Evolutionary conservation across 2,329 filamentous ascomycete species (phyloP).

Genomic region (Aspergillus calidoustus): DNA sequence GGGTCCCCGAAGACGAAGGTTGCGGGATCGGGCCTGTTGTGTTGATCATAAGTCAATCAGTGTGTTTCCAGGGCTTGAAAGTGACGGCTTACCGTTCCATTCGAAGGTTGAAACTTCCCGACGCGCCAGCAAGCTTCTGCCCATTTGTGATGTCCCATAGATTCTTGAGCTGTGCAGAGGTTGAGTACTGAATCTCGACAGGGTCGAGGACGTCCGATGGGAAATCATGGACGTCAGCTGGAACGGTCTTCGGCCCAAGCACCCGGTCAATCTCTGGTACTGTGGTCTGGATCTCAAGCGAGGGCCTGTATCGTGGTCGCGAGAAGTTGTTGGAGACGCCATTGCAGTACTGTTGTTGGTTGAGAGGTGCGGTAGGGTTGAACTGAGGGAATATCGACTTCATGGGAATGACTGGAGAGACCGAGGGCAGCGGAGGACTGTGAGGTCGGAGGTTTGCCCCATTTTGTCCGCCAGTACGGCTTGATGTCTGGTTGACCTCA

Average conservation of each 20-base stretch:
- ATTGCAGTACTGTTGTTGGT: conserved; percentile 44
- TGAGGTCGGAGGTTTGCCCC: not conserved
- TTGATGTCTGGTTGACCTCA: conserved; percentile 1
- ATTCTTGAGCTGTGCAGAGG: conserved; percentile 43
- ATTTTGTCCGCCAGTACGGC: not conserved
- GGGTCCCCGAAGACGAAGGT: conserved; percentile 50
- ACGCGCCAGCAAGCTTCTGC: conserved; percentile 38
- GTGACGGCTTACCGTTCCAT: conserved; percentile 44
- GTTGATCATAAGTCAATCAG: conserved; percentile 21
- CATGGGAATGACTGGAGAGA: conserved; percentile 44
- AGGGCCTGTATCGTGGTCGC: conserved; percentile 27
- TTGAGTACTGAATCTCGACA: conserved; percentile 43
- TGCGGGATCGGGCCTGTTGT: conserved; percentile 42
- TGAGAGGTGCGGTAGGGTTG: conserved; percentile 42
- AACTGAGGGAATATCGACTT: conserved; percentile 53
- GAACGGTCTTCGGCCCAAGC: conserved; percentile 47
- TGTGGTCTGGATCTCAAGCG: conserved; percentile 36
- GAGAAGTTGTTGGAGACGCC: conserved; percentile 25
- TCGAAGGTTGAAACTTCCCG: conserved; percentile 45
- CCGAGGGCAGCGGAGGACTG: conserved; percentile 13
- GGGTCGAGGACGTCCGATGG: conserved; percentile 41
- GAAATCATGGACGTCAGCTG: conserved; percentile 48
- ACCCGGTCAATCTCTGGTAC: conserved; percentile 41
- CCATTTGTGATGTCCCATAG: conserved; percentile 54
- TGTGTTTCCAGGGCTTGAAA: not conserved